Conservation (phyloP, 352 stramenopile species). For the Phytophthora sojae region DNA sequence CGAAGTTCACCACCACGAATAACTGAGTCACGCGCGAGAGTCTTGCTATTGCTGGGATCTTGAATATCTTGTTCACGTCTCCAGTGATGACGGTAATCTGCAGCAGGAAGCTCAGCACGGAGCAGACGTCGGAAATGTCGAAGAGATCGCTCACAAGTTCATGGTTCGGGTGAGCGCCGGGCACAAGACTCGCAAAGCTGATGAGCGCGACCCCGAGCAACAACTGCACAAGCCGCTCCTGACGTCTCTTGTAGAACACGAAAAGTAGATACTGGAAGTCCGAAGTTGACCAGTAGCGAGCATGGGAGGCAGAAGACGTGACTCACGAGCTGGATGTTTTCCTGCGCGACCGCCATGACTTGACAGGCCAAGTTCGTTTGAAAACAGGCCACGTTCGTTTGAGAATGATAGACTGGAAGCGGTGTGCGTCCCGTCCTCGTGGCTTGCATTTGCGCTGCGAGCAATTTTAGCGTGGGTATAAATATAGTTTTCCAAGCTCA, state of each 20-base stretch:
- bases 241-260: slow-evolving; percentile 27
- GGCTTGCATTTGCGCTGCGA: not conserved
- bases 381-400: not conserved
- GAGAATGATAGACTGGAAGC: not conserved
- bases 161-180: slow-evolving; percentile 29
- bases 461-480: no score
- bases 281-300: slow-evolving; percentile 23
- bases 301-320: slow-evolving; percentile 13
- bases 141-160: slow-evolving; percentile 37
- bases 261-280: slow-evolving; percentile 21
- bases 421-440: not conserved
- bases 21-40: slow-evolving; percentile 13
- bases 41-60: slow-evolving; percentile 26
- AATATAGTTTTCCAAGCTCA: no score
- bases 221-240: slow-evolving; percentile 19
- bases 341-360: slow-evolving; percentile 5
- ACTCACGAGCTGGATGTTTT: slow-evolving; percentile 13
- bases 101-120: slow-evolving; percentile 46
- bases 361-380: slow-evolving; percentile 1
- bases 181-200: slow-evolving; percentile 35
- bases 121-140: slow-evolving; percentile 43
- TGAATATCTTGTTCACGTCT: slow-evolving; percentile 42
- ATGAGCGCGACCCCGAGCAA: slow-evolving; percentile 22
- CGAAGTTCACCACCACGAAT: slow-evolving; percentile 19
- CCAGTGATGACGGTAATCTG: slow-evolving; percentile 48